Conservation (phyloP, 108 stramenopile species). For the Pseudonitzschia delicatissima region DNA sequence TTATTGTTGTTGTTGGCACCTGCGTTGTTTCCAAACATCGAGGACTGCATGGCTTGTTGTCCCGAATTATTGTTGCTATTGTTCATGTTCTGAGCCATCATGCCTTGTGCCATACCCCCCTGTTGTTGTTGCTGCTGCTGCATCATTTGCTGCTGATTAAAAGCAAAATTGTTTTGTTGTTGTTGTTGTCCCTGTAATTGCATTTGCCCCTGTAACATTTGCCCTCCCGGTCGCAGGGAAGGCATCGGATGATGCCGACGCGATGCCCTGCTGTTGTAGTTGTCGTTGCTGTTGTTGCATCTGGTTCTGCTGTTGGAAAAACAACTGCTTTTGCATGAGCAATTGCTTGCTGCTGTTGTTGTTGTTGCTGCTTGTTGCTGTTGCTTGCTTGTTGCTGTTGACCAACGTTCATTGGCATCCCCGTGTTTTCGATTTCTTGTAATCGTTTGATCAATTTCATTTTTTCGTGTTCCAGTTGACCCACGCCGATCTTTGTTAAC, state of each 20-base stretch:
- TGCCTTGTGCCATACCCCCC: neutral
- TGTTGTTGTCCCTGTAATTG: slow-evolving; percentile 14
- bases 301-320: slow-evolving; percentile 10
- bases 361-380: neutral
- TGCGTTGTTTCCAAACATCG: too few relatives aligned
- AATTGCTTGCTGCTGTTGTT: neutral
- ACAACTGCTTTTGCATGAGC: slow-evolving; percentile 1
- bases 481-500: neutral
- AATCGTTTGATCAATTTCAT: slow-evolving; percentile 20
- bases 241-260: too few relatives aligned
- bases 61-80: neutral
- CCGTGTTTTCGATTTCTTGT: slow-evolving; percentile 17
- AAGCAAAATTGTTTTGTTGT: slow-evolving; percentile 4
- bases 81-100: neutral
- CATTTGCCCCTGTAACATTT: too few relatives aligned
- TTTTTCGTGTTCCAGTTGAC: slow-evolving; percentile 18
- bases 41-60: too few relatives aligned
- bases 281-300: slow-evolving; percentile 11
- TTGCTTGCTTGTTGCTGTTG: too few relatives aligned
- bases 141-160: neutral
- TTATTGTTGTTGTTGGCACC: neutral
- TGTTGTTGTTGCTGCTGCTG: slow-evolving; percentile 10
- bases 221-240: too few relatives aligned
- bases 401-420: neutral
- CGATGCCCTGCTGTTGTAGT: slow-evolving; percentile 4